Evolutionary conservation across 306 rosid species (phyloP), one percentile per base, ranked within the genome.

Genomic region (Sicyos baderoa): DNA sequence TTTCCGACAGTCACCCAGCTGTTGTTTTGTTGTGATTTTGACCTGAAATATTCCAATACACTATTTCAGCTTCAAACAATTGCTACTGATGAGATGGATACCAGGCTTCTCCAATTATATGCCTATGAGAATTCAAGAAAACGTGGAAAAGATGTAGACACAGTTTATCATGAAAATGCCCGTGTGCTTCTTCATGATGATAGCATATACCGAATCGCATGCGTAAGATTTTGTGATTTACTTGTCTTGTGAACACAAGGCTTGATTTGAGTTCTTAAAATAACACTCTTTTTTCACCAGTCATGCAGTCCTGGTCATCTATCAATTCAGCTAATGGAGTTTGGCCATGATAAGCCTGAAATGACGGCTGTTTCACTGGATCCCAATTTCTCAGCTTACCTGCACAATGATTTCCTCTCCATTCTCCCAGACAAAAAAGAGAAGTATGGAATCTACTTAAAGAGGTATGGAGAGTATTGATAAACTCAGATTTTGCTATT

Each of bases 261-360:
- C 21, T 70, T 70, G 12, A 18, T 18, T n/a, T 29, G 21, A 54
- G 1, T 5, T 51, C 37, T 54, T 4, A 44, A 45, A n/a, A 62
- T 27, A 74, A 13, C 72, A 63, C 29, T 44, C 29, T 77, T 57
- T 58, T 68, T 68, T 50, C 61, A 79, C 85, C 90, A 94, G 99
- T 82, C 80, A 48, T 82, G 84, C 76, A 65, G 72, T 23, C 88
- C 96, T 17, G 70, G 80, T 13, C 82, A 74, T 42, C 65, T 88
- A 37, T 86, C 89, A 56, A 83, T 88, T 79, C 99, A 94, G 86
- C 85, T 94, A 77, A 94, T 94, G 99, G 97, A 90, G 85, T 82
- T 74, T 44, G 73, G 84, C 80, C 83, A 76, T 71, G 97, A 94
- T 79, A 94, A 90, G 79, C 96, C 99, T 3, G 99, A 90, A 81